A percentile compares a stretch with the other conserved stretches of the same genome.
These are phyloP conservation scores for Scheffersomyces stambukii DNA, from an alignment of 1,139 yeast genomes.

Conservation along the genomic window DNA sequence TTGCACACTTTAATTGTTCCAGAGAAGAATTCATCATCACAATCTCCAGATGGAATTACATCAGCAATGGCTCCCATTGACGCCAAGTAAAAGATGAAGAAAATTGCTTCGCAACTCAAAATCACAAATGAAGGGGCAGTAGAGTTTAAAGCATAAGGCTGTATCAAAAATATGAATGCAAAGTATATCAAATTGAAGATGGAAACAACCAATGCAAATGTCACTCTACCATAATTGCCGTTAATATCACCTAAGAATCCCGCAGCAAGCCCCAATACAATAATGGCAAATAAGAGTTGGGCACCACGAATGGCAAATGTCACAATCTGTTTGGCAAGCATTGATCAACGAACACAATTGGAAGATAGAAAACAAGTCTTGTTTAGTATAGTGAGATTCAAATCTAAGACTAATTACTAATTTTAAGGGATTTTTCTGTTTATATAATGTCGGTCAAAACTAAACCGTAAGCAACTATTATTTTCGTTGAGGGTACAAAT, in stretches of 20 bases:
- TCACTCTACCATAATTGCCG: conserved; percentile 12
- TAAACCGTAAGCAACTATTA: no score
- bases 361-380: no score
- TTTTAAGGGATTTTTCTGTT: no score
- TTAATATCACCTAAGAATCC: conserved; percentile 13
- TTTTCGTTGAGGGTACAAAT: no score
- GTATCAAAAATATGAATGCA: conserved; percentile 14
- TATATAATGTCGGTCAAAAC: no score
- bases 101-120: conserved; percentile 18
- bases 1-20: conserved; percentile 14
- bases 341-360: no score
- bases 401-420: no score
- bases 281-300: conserved; percentile 21
- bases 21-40: conserved; percentile 9
- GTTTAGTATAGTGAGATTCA: no score
- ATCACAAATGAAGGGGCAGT: conserved; percentile 14
- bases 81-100: conserved; percentile 23
- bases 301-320: conserved; percentile 8
- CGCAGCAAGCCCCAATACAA: conserved; percentile 24
- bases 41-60: conserved; percentile 18
- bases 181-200: conserved; percentile 21
- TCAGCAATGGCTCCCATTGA: conserved; percentile 23
- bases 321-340: conserved; percentile 5
- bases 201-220: conserved; percentile 19
- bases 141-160: conserved; percentile 9